Evolutionary conservation across 2,329 filamentous ascomycete species (phyloP).

Genomic region (Akanthomyces dipterigenus): DNA sequence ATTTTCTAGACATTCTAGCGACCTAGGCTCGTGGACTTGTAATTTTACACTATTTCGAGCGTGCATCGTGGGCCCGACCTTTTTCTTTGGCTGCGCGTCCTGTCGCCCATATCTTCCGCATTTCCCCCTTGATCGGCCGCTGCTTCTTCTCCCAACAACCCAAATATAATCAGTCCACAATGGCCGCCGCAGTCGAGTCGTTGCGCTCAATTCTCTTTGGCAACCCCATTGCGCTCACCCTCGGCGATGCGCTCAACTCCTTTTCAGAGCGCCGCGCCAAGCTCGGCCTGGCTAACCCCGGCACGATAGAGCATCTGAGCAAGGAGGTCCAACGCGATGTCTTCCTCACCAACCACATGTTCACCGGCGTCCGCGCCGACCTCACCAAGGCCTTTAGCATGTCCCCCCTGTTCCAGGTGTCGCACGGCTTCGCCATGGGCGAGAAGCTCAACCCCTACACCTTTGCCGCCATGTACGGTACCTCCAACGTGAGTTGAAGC

Average conservation of each 20-base stretch:
- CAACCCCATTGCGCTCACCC: slow-evolving; percentile 63
- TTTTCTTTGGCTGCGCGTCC: slow-evolving; percentile 13
- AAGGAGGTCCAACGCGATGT: slow-evolving; percentile 95
- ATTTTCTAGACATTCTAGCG: slow-evolving; percentile 6
- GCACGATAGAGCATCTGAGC: slow-evolving; percentile 81
- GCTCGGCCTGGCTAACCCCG: slow-evolving; percentile 85
- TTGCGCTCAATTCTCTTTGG: slow-evolving; percentile 57
- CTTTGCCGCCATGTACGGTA: slow-evolving; percentile 90
- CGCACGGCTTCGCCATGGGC: slow-evolving; percentile 93
- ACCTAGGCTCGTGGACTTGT: slow-evolving; percentile 17
- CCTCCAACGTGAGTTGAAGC: slow-evolving; percentile 62
- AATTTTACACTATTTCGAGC: slow-evolving; percentile 10
- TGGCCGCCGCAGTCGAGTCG: slow-evolving; percentile 48
- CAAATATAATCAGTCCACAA: slow-evolving; percentile 30
- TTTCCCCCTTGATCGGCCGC: slow-evolving; percentile 18
- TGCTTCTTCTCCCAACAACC: slow-evolving; percentile 16
- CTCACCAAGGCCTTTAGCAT: slow-evolving; percentile 95
- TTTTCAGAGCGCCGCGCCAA: slow-evolving; percentile 83
- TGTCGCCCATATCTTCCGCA: slow-evolving; percentile 15
- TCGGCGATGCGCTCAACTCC: slow-evolving; percentile 71
- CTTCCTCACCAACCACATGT: slow-evolving; percentile 93
- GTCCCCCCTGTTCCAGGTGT: slow-evolving; percentile 90
- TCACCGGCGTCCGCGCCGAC: slow-evolving; percentile 91
- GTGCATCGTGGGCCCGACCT: slow-evolving; percentile 1
- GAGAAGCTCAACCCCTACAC: slow-evolving; percentile 91